phyloP scores from a whole-genome alignment of 768 basidiomycete genomes.

The Trichaptum fuscoviolaceum region DNA sequence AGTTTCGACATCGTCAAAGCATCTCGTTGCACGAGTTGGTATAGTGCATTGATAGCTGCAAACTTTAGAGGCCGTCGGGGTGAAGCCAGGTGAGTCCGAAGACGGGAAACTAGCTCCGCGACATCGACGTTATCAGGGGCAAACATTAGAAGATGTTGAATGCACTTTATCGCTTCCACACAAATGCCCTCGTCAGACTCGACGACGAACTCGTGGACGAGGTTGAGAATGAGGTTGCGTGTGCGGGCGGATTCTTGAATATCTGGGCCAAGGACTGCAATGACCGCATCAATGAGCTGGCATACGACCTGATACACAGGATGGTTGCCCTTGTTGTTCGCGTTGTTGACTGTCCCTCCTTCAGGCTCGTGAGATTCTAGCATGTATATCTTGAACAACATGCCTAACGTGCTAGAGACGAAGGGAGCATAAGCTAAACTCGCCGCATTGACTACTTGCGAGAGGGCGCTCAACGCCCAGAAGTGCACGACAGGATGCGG shows the following conservation, averaged over 20 bases:
- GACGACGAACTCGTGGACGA: slow-evolving; percentile 78
- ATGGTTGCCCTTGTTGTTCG: slow-evolving; percentile 84
- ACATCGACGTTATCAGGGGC: slow-evolving; percentile 80
- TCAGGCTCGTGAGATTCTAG: slow-evolving; percentile 90
- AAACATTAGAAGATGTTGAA: slow-evolving; percentile 97
- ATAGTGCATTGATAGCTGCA: slow-evolving; percentile 92
- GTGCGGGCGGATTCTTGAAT: slow-evolving; percentile 83
- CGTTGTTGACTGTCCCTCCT: slow-evolving; percentile 76
- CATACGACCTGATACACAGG: slow-evolving; percentile 91
- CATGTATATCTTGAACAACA: slow-evolving; percentile 86
- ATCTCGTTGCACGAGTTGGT: slow-evolving; percentile 95
- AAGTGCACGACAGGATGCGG: slow-evolving; percentile 96
- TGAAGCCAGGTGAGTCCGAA: slow-evolving; percentile 76
- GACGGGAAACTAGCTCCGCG: slow-evolving; percentile 70
- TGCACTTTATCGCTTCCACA: slow-evolving; percentile 93
- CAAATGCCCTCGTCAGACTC: slow-evolving; percentile 86
- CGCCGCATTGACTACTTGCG: slow-evolving; percentile 85
- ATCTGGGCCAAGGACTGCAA: slow-evolving; percentile 92
- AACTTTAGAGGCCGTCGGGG: slow-evolving; percentile 81
- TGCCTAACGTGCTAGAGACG: slow-evolving; percentile 81
- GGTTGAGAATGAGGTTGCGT: slow-evolving; percentile 73
- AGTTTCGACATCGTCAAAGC: slow-evolving; percentile 87
- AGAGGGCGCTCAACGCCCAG: slow-evolving; percentile 83
- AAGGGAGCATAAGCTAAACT: slow-evolving; percentile 89
- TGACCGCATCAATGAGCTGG: slow-evolving; percentile 87